Base-by-base conservation (phyloP, 169 alveolate species). In the Amoebophrya sp. region DNA sequence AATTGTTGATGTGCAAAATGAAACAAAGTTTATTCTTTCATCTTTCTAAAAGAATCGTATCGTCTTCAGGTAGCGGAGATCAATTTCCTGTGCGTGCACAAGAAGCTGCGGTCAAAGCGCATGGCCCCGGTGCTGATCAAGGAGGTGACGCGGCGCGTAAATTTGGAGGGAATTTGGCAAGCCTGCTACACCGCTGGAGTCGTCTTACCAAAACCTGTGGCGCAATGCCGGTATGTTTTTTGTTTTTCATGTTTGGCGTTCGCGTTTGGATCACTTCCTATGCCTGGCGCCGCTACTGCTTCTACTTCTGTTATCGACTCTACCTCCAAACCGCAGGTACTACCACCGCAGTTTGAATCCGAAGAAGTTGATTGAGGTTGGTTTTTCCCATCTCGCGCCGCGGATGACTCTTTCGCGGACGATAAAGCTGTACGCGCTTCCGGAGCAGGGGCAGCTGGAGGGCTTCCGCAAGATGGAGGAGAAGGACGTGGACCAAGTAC, bases 151-250 rank as follows among this genome's bases (percentile, higher is more conserved):
- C 94, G 99, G 91, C 96, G 99, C 93, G 97, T 97, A 1, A 98
- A 98, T 93, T 93, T 97, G 78, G 95, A 95, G 91, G 95, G 95
- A 89, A 95, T 97, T 41, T 98, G 99, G 99, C 98, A 98, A 94
- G 99, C 99, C 5, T 97, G 96, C 43, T 92, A 91, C 78, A 98
- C 99, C 29, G 99, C 99, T 34, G 99, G 99, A 0, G 97, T 96
- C 38, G 96, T 97, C 41, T 92, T 98, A 58, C 99, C 99, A 20
- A 96, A 95, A 41, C 99, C 99, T 1, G 95, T 98, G 40, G 94
- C 99, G 67, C 94, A 95, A 58, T 96, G 99, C 78, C 95, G 98
- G 88, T 34, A 0, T 96, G 96, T 94, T 95, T 67, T 2, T 29
- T 67, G 29, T n/a, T 16, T n/a, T 29, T 67, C 15, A 15, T 67